Evolutionary conservation across 176 grass and related monocot genomes (phyloP).

Genomic region (Guadua angustifolia): DNA sequence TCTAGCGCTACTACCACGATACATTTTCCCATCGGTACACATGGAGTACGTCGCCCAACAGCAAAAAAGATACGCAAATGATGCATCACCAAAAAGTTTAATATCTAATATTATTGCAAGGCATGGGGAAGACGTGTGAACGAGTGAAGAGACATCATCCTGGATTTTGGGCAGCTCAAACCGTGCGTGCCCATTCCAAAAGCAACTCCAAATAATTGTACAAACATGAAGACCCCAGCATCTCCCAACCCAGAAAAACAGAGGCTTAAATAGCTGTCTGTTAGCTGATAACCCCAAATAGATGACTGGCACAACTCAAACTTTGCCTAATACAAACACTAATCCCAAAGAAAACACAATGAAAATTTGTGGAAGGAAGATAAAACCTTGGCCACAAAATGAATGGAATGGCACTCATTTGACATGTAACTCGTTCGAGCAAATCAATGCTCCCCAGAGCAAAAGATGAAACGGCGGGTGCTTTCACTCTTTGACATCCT

Average conservation of each 20-base stretch:
- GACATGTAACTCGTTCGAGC: not conserved
- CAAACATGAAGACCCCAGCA: constrained; percentile 38
- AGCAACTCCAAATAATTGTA: constrained; percentile 54
- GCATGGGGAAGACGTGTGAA: not conserved
- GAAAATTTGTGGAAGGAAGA: constrained; percentile 54
- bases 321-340: constrained; percentile 36
- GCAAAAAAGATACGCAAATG: not conserved
- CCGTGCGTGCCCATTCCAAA: constrained; percentile 23
- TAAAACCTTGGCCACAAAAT: constrained; percentile 39
- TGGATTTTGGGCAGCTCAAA: constrained; percentile 9
- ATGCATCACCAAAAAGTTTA: not conserved
- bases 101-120: not conserved
- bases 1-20: not conserved
- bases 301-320: not conserved
- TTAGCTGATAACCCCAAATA: constrained; percentile 27
- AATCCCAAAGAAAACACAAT: constrained; percentile 34
- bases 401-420: constrained; percentile 39
- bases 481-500: constrained; percentile 49
- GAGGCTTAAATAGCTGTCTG: constrained; percentile 4
- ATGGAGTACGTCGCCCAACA: not conserved
- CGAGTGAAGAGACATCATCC: not conserved
- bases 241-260: constrained; percentile 37
- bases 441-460: constrained; percentile 19
- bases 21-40: not conserved
- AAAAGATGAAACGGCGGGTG: not conserved